A percentile compares a stretch with the other conserved stretches of the same genome.
Evolutionary conservation across 805 yeast genomes (phyloP).

Genomic region (Metschnikowia kunwiensis): DNA sequence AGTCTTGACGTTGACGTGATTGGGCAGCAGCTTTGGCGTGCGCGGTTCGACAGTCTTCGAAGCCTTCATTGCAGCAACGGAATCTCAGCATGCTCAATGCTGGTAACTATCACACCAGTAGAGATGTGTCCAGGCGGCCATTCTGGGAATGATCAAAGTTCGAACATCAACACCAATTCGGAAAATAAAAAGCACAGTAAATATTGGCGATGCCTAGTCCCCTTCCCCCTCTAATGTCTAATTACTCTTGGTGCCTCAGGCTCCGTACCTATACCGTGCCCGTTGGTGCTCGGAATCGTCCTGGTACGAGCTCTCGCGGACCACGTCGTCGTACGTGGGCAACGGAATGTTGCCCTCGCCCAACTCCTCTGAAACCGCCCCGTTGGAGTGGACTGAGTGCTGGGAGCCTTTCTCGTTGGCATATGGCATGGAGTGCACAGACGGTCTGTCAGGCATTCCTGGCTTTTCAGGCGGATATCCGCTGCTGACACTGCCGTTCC

Average conservation of each 20-base stretch:
- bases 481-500: conserved; percentile 14
- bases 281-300: conserved; percentile 31
- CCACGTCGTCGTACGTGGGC: conserved; percentile 40
- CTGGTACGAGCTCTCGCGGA: conserved; percentile 30
- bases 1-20: too few relatives aligned
- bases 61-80: too few relatives aligned
- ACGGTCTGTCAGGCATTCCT: conserved; percentile 35
- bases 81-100: too few relatives aligned
- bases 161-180: too few relatives aligned
- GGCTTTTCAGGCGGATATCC: conserved; percentile 46
- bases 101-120: too few relatives aligned
- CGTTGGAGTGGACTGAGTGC: background rate
- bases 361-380: background rate
- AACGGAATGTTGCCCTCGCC: conserved; percentile 3
- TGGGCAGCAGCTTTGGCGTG: too few relatives aligned
- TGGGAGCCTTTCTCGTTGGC: background rate
- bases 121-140: too few relatives aligned
- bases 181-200: too few relatives aligned
- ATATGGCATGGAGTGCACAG: conserved; percentile 1
- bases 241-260: background rate
- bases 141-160: too few relatives aligned
- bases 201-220: too few relatives aligned
- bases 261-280: conserved; percentile 30
- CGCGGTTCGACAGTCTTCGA: too few relatives aligned
- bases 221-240: background rate